A percentile compares a stretch with the other conserved stretches of the same genome.
Conservation (phyloP, 306 rosid genomes). For the Cicer cuneatum region DNA sequence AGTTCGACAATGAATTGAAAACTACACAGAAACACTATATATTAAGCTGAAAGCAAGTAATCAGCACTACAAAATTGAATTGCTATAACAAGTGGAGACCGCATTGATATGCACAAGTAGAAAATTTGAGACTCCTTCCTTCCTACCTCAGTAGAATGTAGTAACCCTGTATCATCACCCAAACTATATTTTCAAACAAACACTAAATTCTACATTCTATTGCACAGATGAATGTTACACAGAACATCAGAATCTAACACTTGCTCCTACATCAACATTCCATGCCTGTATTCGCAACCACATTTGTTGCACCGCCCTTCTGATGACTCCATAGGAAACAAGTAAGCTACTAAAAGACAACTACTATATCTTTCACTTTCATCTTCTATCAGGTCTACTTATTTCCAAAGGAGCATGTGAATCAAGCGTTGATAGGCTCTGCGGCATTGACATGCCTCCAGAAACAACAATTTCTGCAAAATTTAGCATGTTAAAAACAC, state of each 20-base stretch:
- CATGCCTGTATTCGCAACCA: slow-evolving; percentile 41
- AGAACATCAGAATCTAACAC: slow-evolving; percentile 50
- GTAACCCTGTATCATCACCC: slow-evolving; percentile 43
- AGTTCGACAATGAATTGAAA: slow-evolving; percentile 10
- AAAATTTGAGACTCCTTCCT: slow-evolving; percentile 14
- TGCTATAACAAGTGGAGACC: background rate
- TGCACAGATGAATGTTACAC: slow-evolving; percentile 55
- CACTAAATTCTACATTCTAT: slow-evolving; percentile 57
- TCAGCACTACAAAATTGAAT: slow-evolving; percentile 28
- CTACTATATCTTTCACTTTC: slow-evolving; percentile 47
- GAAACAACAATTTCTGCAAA: slow-evolving; percentile 95
- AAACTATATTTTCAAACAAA: slow-evolving; percentile 56
- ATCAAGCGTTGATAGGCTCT: slow-evolving; percentile 75
- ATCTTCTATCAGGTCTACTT: slow-evolving; percentile 63
- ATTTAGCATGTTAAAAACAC: slow-evolving; percentile 10
- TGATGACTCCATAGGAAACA: slow-evolving; percentile 46
- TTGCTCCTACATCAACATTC: slow-evolving; percentile 39
- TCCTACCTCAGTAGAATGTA: slow-evolving; percentile 4
- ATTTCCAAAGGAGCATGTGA: slow-evolving; percentile 58
- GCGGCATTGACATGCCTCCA: slow-evolving; percentile 99
- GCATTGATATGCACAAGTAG: slow-evolving; percentile 29
- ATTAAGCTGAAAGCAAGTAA: slow-evolving; percentile 23
- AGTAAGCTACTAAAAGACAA: slow-evolving; percentile 37
- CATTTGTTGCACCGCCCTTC: slow-evolving; percentile 37
- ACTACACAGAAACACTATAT: slow-evolving; percentile 4